Evolutionary conservation across 164 flowering plant genomes (phyloP), one percentile per base, ranked within the genome.

Genomic region (Aristolochia contorta): DNA sequence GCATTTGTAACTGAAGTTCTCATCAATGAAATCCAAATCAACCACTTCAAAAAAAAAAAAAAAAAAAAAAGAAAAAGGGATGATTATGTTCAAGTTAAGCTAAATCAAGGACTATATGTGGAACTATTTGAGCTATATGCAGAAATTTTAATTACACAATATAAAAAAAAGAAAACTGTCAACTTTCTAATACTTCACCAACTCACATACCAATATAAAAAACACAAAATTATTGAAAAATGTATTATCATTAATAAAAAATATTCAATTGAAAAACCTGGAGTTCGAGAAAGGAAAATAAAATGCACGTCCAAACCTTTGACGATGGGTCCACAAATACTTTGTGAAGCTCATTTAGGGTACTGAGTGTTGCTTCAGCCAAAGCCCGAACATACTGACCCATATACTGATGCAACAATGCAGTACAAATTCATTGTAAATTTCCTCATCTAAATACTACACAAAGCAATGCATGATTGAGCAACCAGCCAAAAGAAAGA

Each of bases 381-480:
- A 47, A 9, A 10, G 65, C 41, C 47, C 67, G 53, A 27, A 67
- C 51, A 46, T 71, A 63, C 53, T 71, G 74, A 55, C 70, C 67
- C 64, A 71, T 71, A 63, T 71, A 67, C 74, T 71, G 69, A 70
- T 54, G 47, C 20, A 21, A 50, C 33, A 52, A 15, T 47, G 45
- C 18, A 4, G 12, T 46, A 18, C 55, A 22, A 20, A 32, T 47
- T 52, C 12, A 2, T 18, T 52, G 16, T 52, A 10, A n/a, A 13
- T 63, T 45, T 13, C 23, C 32, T 58, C 43, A 18, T 22, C 52
- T 19, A n/a, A 25, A 7, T 32, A 32, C 33, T 3, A 32, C 33
- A 32, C 7, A 7, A 32, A 32, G 4, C 33, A 32, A 52, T 18
- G 4, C 55, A 52, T 52, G 23, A 52, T 13, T 10, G 25, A 52